Evolutionary conservation across 1,139 yeast genomes (phyloP).

Genomic region (Geotrichum klebahnii): DNA sequence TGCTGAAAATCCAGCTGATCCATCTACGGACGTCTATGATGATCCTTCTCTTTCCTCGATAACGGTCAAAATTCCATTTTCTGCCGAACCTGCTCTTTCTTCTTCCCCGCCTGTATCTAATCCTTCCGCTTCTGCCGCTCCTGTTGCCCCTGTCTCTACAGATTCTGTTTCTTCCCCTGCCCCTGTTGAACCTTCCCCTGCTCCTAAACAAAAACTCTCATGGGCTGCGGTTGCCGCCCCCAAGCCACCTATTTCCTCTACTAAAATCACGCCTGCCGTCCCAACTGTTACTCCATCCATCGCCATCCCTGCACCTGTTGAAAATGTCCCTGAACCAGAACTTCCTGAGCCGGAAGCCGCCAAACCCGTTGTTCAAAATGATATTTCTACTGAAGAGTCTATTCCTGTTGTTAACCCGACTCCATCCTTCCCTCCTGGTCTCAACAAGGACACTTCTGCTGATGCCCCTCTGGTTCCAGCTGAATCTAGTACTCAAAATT

Average conservation of each 20-base stretch:
- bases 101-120: conserved; percentile 19
- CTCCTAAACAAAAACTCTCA: conserved; percentile 30
- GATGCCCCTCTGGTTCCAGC: conserved; percentile 22
- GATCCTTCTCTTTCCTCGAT: conserved; percentile 18
- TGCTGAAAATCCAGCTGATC: conserved; percentile 20
- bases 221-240: conserved; percentile 45
- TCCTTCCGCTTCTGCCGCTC: conserved; percentile 19
- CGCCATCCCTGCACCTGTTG: conserved; percentile 22
- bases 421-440: conserved; percentile 21
- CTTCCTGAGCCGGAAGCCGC: conserved; percentile 31
- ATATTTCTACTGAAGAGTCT: conserved; percentile 20
- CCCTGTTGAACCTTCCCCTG: conserved; percentile 24
- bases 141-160: too few species aligned
- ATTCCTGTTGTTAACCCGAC: conserved; percentile 11
- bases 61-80: conserved; percentile 22
- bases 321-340: conserved; percentile 22
- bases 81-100: conserved; percentile 18
- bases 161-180: conserved; percentile 27
- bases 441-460: conserved; percentile 17
- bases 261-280: conserved; percentile 20
- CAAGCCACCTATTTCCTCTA: conserved; percentile 29
- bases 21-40: conserved; percentile 15
- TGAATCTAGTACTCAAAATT: too few species aligned
- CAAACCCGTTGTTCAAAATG: conserved; percentile 26
- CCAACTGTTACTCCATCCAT: conserved; percentile 26